Evolutionary conservation across 2,329 filamentous ascomycete species (phyloP).

Genomic region (Phialophora chinensis): DNA sequence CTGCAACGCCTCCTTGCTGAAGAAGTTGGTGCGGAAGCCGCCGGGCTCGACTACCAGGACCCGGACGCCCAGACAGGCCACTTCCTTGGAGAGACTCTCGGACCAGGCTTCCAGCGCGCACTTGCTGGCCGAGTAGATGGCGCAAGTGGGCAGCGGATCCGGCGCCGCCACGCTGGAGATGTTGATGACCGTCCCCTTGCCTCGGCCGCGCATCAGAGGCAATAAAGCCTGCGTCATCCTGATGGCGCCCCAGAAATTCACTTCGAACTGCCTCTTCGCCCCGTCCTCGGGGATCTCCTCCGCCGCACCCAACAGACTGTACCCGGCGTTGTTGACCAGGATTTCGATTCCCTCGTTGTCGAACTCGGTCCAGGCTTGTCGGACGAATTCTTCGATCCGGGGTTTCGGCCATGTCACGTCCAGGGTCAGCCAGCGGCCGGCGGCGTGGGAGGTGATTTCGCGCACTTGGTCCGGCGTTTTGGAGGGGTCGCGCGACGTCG

Average conservation of each 20-base stretch:
- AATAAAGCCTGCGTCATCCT: conserved; percentile 29
- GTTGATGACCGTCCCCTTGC: conserved; percentile 34
- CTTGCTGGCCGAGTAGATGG: conserved; percentile 46
- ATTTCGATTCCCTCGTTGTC: conserved; percentile 35
- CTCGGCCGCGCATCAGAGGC: conserved; percentile 32
- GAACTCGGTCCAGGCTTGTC: conserved; percentile 26
- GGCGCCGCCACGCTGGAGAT: conserved; percentile 30
- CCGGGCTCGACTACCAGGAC: conserved; percentile 54
- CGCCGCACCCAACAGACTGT: conserved; percentile 34
- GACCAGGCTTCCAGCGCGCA: conserved; percentile 51
- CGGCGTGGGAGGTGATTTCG: conserved; percentile 22
- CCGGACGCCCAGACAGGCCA: conserved; percentile 45
- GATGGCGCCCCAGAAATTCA: conserved; percentile 37
- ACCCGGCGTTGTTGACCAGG: conserved; percentile 43
- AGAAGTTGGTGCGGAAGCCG: conserved; percentile 52
- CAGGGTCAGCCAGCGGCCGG: conserved; percentile 28
- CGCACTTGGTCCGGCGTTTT: conserved; percentile 29
- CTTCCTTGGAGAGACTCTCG: conserved; percentile 47
- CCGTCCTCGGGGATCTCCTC: conserved; percentile 35
- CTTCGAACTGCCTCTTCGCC: conserved; percentile 32
- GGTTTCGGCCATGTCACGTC: conserved; percentile 30
- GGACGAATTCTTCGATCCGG: conserved; percentile 30
- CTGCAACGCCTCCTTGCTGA: conserved; percentile 36
- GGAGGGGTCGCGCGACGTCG: conserved; percentile 39
- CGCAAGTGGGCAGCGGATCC: conserved; percentile 41